phyloP scores from a whole-genome alignment of 2,329 filamentous ascomycete genomes.

The Elsinoe necatrix region DNA sequence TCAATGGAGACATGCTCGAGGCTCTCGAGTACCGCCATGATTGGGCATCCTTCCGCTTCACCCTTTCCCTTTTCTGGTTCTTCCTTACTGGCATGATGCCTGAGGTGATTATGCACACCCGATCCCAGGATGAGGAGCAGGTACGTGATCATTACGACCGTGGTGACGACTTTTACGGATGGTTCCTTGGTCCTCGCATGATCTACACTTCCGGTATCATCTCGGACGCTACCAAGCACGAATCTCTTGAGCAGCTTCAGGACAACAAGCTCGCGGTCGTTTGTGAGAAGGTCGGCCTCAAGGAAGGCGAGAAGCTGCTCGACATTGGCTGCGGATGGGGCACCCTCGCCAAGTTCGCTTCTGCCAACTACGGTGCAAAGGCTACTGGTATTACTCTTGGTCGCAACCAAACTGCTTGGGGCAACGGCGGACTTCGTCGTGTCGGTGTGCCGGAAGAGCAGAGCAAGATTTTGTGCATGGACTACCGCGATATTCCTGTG shows the following conservation, averaged over 20 bases:
- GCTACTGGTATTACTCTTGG: constrained; percentile 89
- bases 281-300: constrained; percentile 86
- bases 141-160: constrained; percentile 96
- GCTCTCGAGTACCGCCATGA: constrained; percentile 90
- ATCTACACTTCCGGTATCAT: constrained; percentile 97
- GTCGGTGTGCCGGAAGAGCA: constrained; percentile 77
- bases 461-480: constrained; percentile 87
- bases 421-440: constrained; percentile 78
- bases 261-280: constrained; percentile 95
- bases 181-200: constrained; percentile 98
- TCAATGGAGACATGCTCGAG: constrained; percentile 88
- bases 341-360: constrained; percentile 87
- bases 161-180: constrained; percentile 96
- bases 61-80: constrained; percentile 73
- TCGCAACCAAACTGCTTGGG: constrained; percentile 94
- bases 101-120: constrained; percentile 85
- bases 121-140: constrained; percentile 94
- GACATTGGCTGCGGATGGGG: constrained; percentile 99
- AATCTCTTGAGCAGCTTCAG: constrained; percentile 88
- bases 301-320: constrained; percentile 72
- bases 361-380: constrained; percentile 78
- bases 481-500: constrained; percentile 88
- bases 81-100: constrained; percentile 82
- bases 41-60: constrained; percentile 93
- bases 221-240: constrained; percentile 76